Percentiles rank a stretch among this genome's conserved stretches.
phyloP scores from a whole-genome alignment of 768 basidiomycete genomes.

The Megacollybia marginata region DNA sequence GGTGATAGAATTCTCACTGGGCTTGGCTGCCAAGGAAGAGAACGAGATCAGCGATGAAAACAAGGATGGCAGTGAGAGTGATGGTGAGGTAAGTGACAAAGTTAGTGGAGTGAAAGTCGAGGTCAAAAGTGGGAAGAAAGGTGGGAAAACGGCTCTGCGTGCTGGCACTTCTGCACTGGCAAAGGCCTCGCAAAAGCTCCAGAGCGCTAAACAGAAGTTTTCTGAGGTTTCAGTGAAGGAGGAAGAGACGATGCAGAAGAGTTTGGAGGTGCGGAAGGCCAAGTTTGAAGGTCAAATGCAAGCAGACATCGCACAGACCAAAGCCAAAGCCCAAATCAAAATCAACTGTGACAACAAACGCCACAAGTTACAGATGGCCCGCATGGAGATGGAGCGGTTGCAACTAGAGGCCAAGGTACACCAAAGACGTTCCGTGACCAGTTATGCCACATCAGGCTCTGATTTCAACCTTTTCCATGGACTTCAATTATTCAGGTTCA shows the following conservation, averaged over 20 bases:
- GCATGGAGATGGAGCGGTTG: neutral
- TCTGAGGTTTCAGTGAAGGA: neutral
- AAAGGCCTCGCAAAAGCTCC: no score
- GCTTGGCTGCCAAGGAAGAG: no score
- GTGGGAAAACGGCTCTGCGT: no score
- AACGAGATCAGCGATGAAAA: no score
- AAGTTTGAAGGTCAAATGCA: neutral
- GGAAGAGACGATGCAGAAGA: neutral
- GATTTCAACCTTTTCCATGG: neutral
- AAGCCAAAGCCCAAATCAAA: no score
- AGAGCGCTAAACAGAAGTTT: neutral
- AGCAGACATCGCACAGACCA: neutral
- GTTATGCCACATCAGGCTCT: neutral
- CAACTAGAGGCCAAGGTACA: neutral
- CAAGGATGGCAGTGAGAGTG: no score
- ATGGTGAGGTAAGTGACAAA: no score
- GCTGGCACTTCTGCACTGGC: no score
- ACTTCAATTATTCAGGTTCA: neutral
- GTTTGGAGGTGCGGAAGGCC: neutral
- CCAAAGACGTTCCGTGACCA: neutral
- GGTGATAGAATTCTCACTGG: no score
- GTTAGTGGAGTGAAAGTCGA: no score
- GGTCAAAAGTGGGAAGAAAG: no score
- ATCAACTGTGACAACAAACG: no score
- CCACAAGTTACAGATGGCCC: neutral